Base-by-base conservation (phyloP, 768 basidiomycete species). In the Tephrocybe sp. region DNA sequence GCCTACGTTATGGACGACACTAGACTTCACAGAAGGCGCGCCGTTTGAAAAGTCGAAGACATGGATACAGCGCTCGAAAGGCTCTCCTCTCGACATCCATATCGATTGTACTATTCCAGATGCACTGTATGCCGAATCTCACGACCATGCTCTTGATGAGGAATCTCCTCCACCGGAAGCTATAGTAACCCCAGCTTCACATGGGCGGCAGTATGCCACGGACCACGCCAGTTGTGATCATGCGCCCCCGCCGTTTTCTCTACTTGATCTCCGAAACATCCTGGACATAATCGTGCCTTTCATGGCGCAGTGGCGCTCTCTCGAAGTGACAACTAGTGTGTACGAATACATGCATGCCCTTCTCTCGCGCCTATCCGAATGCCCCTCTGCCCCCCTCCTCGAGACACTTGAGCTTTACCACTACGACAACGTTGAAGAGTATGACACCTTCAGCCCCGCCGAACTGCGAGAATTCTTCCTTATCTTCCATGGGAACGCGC, bases 321-420 rank as follows among this genome's bases (percentile, higher is more conserved):
- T 87, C 44, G 72, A 75, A 45, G 64, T 86, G 54, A 61, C 67
- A 9, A 78, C 76, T 32, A 69, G 66, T 31, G 57, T 64, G 27
- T 83, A 81, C 59, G 60, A 60, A 48, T 78, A 76, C 64, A 78
- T 81, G 61, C 67, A 73, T 52, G 35, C 57, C 25, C 60, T 79
- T 13, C 69, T 86, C 28, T 57, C 59, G 4, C 64, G 71, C 0
- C 65, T 83, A 31, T 70, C 78, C 9, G 54, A 63, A 34, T 68
- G 74, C 40, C 63, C 76, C 1, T 57, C 68, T 3, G 85, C 87
- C 13, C 75, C 83, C 5, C 58, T 75, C 25, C 79, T 88, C 24
- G 76, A 81, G 51, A 64, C 61, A 2, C 67, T 89, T 16, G 68
- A 75, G 43, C 64, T 89, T n/a, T 78, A 77, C 53, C 76, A 82